Base-by-base conservation (phyloP, 2,329 filamentous ascomycete species). In the Hyphodiscus sp. region DNA sequence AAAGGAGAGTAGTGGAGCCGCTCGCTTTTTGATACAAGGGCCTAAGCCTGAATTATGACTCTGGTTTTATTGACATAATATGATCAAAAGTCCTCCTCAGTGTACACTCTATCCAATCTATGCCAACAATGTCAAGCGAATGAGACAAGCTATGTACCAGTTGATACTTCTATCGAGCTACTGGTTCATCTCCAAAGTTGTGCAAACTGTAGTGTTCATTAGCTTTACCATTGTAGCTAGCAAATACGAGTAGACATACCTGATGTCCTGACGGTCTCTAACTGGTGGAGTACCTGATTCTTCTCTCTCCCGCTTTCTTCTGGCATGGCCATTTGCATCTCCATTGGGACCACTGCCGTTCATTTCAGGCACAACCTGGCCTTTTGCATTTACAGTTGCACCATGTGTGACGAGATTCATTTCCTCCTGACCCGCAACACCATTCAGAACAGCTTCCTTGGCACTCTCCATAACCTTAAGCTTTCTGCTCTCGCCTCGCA, bases 401-500 rank as follows among this genome's bases (percentile, higher is more conserved):
- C 82, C 83, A 54, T 84, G 81, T 15, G 78, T 76, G 18, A 83
- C 81, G 59, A 87, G 79, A 55, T 78, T 75, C 45, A 86, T 72
- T 61, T 87, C 81, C 54, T 75, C 74, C 50, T 80, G 74, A 54
- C 77, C 79, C 43, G 83, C 83, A 33, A 78, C 73, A 11, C 84
- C 83, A 47, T 82, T 74, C n/a, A 81, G 69, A 16, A 87, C 80
- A 4, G 83, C 83, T 59, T 84, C 76, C 61, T 83, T 77, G 3
- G 84, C 85, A 45, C 75, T 79, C 62, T 86, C 80, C 58, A 86
- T 71, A 18, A 83, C 77, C 69, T 87, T 87, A 58, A 81, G 68
- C 70, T 87, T 87, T 58, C 79, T 76, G 58, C 81, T 85, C 69
- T 89, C 84, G 46, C 86, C 87, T 50, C 89, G 78, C 18, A 91